Base-by-base conservation (phyloP, 805 yeast species). In the Debaryomyces maramus region DNA sequence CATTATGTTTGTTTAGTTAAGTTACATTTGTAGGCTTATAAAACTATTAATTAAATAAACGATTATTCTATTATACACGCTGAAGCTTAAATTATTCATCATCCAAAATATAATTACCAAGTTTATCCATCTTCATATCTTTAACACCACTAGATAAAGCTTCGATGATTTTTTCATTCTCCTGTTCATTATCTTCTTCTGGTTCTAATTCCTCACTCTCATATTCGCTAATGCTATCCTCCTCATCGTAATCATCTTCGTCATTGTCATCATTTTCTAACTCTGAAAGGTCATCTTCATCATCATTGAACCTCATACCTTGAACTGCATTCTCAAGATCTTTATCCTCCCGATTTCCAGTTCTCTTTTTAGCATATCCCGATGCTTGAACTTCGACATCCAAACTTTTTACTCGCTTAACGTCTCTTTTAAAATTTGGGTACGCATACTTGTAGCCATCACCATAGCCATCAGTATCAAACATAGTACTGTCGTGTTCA, bases 381-480 rank as follows among this genome's bases (percentile, higher is more conserved):
- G 96, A 88, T 0, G 99, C 99, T 53, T 85, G 83, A 2, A 93
- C 95, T 47, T 83, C 80, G n/a, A 80, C 75, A 65, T 93, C 99
- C 49, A 93, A 72, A 43, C 77, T 77, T 31, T 77, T 84, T 5
- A 62, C 65, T 58, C 97, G 76, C 44, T 69, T 45, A 4, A 91
- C 83, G 56, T 91, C 97, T 52, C 91, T 73, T 27, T 70, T 67
- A 65, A 91, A 88, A 35, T 73, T 77, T 1, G 99, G 99, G 55
- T 82, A 87, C 8, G 85, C 80, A 52, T 80, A 77, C 55, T 74
- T 80, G 60, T 68, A 86, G 17, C 93, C 95, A 11, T 84, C 89
- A 17, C 95, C 95, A 55, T 59, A 86, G 2, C 95, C 95, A 39
- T 81, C 89, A 2, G 79, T 75, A 51, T 86, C 95, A 31, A 83